Evolutionary conservation across 2,329 filamentous ascomycete species (phyloP).

Genomic region (Scedosporium apiospermum): DNA sequence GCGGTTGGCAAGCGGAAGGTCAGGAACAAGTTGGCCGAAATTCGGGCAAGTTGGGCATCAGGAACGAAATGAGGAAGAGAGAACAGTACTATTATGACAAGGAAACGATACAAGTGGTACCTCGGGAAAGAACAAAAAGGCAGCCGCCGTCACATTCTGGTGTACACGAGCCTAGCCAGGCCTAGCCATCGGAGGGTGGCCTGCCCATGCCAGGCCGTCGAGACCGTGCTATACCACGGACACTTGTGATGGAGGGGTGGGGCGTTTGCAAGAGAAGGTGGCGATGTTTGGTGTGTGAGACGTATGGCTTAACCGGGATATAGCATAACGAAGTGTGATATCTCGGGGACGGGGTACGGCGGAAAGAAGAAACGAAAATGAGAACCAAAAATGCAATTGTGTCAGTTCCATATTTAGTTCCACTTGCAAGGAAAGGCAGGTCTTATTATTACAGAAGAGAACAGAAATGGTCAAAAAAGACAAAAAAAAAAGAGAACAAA

Average conservation of each 20-base stretch:
- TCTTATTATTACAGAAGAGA: background rate
- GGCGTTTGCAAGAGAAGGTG: background rate
- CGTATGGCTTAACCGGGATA: background rate
- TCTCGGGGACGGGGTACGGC: background rate
- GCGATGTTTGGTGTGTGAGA: background rate
- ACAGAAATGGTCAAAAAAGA: background rate
- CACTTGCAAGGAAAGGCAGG: background rate
- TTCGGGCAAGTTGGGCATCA: background rate
- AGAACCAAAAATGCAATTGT: background rate
- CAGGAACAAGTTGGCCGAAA: background rate
- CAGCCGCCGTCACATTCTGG: background rate
- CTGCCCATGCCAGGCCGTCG: background rate
- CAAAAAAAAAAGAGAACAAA: background rate
- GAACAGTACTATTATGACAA: background rate
- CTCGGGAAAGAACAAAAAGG: background rate
- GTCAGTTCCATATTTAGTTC: background rate
- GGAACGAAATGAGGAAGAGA: background rate
- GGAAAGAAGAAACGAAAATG: background rate
- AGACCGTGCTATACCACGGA: background rate
- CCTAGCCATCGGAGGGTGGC: background rate
- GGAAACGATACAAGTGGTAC: background rate
- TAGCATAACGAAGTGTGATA: background rate
- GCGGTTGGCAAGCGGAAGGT: background rate
- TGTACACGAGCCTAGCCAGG: background rate
- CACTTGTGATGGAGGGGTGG: background rate